These are phyloP conservation scores for Aphanocladium album DNA, from an alignment of 2,329 filamentous ascomycete genomes.

Conservation along the genomic window DNA sequence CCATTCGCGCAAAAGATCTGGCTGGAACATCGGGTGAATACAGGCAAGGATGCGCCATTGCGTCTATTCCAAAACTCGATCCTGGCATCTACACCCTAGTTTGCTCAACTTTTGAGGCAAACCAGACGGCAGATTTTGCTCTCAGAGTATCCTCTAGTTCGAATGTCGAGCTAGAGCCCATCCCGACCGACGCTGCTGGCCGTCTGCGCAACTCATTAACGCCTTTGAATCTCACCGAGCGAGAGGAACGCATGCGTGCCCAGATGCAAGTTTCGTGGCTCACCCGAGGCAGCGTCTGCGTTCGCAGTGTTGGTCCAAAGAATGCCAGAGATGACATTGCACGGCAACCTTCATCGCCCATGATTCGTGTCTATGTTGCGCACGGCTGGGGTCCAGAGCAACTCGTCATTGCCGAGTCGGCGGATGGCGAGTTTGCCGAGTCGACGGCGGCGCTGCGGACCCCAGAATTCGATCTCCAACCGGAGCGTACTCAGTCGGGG, in stretches of 20 bases:
- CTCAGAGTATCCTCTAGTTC: constrained; percentile 66
- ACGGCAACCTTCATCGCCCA: constrained; percentile 40
- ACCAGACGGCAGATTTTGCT: constrained; percentile 68
- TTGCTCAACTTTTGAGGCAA: constrained; percentile 83
- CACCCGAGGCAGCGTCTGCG: constrained; percentile 46
- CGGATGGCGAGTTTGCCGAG: constrained; percentile 72
- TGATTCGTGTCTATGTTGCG: constrained; percentile 67
- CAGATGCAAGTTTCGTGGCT: constrained; percentile 41
- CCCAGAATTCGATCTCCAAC: constrained; percentile 68
- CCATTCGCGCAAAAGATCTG: constrained; percentile 70
- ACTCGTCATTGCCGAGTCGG: constrained; percentile 57
- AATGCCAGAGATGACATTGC: constrained; percentile 17
- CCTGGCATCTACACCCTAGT: constrained; percentile 80
- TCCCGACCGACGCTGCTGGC: constrained; percentile 72
- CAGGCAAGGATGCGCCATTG: constrained; percentile 69
- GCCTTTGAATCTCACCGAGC: constrained; percentile 46
- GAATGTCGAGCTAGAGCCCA: constrained; percentile 50
- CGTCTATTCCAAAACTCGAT: constrained; percentile 56
- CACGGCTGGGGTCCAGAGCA: constrained; percentile 66
- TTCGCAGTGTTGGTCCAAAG: constrained; percentile 26
- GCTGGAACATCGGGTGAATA: constrained; percentile 85
- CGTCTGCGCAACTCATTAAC: constrained; percentile 58
- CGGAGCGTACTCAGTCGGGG: constrained; percentile 48
- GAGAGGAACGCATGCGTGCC: constrained; percentile 36
- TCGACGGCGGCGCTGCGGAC: constrained; percentile 61